A percentile compares a stretch with the other conserved stretches of the same genome.
phyloP scores from a whole-genome alignment of 2,329 filamentous ascomycete species.

The Botryotinia narcissicola region DNA sequence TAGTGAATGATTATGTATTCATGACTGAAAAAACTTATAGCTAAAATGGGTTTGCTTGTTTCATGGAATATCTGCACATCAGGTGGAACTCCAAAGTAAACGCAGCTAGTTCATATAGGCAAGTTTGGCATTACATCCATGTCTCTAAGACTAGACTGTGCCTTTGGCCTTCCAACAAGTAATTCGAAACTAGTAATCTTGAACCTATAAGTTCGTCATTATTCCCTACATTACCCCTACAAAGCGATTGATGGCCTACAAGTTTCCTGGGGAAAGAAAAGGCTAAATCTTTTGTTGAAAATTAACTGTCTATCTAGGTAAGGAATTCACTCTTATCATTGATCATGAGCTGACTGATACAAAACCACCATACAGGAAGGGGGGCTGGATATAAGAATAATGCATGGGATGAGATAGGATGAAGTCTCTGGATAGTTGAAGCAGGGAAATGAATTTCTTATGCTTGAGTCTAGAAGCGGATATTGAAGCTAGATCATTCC shows the following conservation, averaged over 20 bases:
- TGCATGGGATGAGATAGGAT: not conserved
- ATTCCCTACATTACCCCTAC: not conserved
- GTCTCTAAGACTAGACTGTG: too few species aligned
- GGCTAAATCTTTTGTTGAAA: not conserved
- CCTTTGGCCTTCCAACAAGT: not conserved
- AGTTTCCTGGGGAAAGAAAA: not conserved
- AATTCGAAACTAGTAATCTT: too few species aligned
- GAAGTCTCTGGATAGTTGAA: not conserved
- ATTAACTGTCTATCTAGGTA: not conserved
- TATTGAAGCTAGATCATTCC: not conserved
- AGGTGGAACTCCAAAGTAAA: rapidly evolving
- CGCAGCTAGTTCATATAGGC: not conserved
- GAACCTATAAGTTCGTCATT: not conserved
- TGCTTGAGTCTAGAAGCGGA: not conserved
- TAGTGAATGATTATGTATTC: not conserved
- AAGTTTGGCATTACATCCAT: not conserved
- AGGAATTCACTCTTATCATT: not conserved
- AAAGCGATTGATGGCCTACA: not conserved
- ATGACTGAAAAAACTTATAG: not conserved
- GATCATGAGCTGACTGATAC: too few species aligned
- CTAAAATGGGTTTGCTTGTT: not conserved
- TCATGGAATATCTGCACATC: not conserved
- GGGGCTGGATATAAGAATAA: too few species aligned
- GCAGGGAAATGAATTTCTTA: not conserved
- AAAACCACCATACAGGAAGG: not conserved